Conservation (phyloP, 2,329 filamentous ascomycete species). For the Hymenoscyphus linearis region DNA sequence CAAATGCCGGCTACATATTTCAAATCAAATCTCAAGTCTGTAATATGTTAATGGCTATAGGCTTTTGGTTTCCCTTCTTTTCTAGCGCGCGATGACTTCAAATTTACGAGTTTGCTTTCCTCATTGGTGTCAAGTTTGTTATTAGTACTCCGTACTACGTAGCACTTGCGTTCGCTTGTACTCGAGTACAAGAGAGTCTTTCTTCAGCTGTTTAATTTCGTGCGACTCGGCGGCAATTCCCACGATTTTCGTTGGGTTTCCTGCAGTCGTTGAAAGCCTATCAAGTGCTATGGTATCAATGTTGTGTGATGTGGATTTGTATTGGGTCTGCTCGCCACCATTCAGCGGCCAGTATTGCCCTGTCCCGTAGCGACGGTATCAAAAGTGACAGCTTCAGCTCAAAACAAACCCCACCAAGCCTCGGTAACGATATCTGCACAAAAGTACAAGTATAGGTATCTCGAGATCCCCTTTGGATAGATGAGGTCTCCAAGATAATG, state of each 20-base stretch:
- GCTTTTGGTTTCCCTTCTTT: background rate
- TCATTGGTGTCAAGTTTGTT: background rate
- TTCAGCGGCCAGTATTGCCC: background rate
- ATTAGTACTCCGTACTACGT: no score
- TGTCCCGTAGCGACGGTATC: background rate
- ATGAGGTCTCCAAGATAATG: background rate
- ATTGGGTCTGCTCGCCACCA: background rate
- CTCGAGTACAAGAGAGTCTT: background rate
- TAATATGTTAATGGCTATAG: no score
- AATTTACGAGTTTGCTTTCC: background rate
- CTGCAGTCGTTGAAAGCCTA: background rate
- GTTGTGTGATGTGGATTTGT: background rate
- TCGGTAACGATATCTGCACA: background rate
- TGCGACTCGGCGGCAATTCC: background rate
- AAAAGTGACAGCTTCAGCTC: background rate
- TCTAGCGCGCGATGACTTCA: background rate
- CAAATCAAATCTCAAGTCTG: no score
- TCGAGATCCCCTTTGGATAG: background rate
- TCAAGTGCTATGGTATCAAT: background rate
- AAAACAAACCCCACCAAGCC: background rate
- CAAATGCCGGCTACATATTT: no score
- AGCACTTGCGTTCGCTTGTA: background rate
- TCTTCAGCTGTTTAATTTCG: background rate
- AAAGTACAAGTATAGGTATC: background rate
- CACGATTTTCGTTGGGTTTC: background rate